phyloP scores from a whole-genome alignment of 176 grass and related monocot species.

The Avena sativa region DNA sequence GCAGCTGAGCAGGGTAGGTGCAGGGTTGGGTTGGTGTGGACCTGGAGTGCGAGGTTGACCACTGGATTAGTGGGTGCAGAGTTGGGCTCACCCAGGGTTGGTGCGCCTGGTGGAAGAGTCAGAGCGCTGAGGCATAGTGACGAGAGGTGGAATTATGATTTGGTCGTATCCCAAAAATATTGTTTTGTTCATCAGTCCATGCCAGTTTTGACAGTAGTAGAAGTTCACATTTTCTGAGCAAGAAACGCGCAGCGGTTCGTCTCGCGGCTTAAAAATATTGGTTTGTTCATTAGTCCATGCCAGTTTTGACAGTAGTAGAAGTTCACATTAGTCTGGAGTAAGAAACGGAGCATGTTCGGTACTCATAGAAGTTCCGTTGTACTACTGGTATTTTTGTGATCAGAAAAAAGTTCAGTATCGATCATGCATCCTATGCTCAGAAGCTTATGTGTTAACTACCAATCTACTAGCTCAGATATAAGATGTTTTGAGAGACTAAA shows the following conservation, averaged over 20 bases:
- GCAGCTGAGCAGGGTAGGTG: background rate
- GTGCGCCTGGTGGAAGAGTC: background rate
- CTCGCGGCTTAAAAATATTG: background rate
- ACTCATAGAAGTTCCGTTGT: too few relatives aligned
- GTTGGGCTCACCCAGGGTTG: background rate
- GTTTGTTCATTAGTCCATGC: background rate
- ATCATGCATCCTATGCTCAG: background rate
- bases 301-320: background rate
- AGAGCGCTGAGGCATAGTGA: background rate
- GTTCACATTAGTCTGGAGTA: too few relatives aligned
- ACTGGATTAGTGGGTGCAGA: background rate
- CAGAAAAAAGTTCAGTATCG: background rate
- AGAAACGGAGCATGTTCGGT: background rate
- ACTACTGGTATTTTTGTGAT: background rate
- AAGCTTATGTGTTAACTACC: background rate
- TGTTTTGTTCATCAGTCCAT: background rate
- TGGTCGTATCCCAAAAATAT: background rate
- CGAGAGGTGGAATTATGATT: background rate
- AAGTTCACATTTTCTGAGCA: too few relatives aligned
- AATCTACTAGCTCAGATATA: background rate
- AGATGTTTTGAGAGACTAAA: too few relatives aligned
- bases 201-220: background rate
- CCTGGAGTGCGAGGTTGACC: background rate
- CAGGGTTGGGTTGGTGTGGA: constrained; percentile 30
- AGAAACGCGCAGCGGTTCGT: background rate